phyloP scores from a whole-genome alignment of 2,329 filamentous ascomycete genomes.

The Myriosclerotinia curreyana region DNA sequence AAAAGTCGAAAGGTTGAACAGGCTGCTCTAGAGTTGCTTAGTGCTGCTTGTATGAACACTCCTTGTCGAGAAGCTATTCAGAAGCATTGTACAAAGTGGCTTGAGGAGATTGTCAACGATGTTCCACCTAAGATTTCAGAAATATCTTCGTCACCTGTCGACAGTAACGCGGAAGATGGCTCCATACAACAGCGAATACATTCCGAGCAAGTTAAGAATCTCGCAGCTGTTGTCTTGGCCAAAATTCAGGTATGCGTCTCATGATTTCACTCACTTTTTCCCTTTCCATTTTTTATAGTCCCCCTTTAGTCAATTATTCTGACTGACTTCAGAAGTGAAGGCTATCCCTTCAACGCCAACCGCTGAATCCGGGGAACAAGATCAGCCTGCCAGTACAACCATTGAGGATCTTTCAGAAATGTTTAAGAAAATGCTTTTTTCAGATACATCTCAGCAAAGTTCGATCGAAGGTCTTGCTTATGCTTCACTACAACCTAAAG shows the following conservation, averaged over 20 bases:
- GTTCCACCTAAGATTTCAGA: constrained; percentile 54
- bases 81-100: constrained; percentile 82
- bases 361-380: constrained; percentile 41
- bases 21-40: constrained; percentile 83
- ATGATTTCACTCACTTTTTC: neutral
- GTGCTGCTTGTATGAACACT: constrained; percentile 83
- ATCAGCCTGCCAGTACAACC: constrained; percentile 53
- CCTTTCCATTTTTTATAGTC: constrained; percentile 22
- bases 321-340: constrained; percentile 41
- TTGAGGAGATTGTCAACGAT: constrained; percentile 78
- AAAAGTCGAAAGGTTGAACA: constrained; percentile 85
- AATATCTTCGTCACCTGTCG: constrained; percentile 29
- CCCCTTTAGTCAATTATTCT: constrained; percentile 29
- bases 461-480: constrained; percentile 91
- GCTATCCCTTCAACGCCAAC: constrained; percentile 36
- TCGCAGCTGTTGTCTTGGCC: constrained; percentile 72
- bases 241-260: constrained; percentile 60
- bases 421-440: constrained; percentile 64
- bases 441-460: constrained; percentile 59
- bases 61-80: constrained; percentile 78
- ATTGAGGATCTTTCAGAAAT: constrained; percentile 63
- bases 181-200: constrained; percentile 44
- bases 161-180: constrained; percentile 34
- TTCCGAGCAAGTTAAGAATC: constrained; percentile 58
- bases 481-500: constrained; percentile 76